Conservation (phyloP, 2,329 filamentous ascomycete species). For the Didymella sp. region DNA sequence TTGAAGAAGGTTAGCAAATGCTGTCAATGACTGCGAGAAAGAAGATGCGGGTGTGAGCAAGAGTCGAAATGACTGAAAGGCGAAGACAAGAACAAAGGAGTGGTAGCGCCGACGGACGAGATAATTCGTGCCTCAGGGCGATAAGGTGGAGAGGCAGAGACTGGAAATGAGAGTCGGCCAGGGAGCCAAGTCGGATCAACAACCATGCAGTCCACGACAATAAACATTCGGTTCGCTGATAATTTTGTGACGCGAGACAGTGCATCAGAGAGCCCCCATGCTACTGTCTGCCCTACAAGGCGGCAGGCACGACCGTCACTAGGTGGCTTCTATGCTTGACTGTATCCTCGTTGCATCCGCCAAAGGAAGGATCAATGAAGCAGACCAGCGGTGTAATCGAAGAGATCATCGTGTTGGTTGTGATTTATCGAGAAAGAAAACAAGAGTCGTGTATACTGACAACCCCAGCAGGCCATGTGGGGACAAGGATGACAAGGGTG, state of each 20-base stretch:
- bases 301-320: neutral
- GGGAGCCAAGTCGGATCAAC: neutral
- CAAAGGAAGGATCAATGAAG: neutral
- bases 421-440: neutral
- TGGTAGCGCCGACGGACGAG: neutral
- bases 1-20: slow-evolving; percentile 1
- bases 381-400: neutral
- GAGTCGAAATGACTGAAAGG: neutral
- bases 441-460: neutral
- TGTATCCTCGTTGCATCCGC: neutral
- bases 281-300: neutral
- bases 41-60: neutral
- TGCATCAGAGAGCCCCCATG: neutral
- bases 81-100: neutral
- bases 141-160: neutral
- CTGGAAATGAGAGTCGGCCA: slow-evolving; percentile 27
- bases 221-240: neutral
- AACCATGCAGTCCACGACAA: neutral
- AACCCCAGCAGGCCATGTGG: slow-evolving; percentile 43
- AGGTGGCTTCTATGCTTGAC: neutral
- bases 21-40: neutral
- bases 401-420: neutral
- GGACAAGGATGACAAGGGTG: slow-evolving; percentile 37
- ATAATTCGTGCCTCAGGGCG: neutral
- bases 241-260: neutral